Base-by-base conservation (phyloP, 2,329 filamentous ascomycete species). In the Daldinia sp. region DNA sequence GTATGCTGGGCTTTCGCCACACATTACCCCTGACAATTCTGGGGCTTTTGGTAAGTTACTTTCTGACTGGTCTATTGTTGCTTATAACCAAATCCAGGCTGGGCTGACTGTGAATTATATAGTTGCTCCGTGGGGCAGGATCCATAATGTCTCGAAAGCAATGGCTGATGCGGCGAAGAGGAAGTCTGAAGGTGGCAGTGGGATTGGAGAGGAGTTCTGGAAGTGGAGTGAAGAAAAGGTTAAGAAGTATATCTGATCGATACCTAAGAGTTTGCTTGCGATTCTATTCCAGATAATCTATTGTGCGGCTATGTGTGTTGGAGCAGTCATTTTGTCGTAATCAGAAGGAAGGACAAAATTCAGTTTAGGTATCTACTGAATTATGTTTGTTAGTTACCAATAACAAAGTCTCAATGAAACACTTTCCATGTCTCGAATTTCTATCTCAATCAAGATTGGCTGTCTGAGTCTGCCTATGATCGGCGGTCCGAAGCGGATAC, bases 1-100 rank as follows among this genome's bases (percentile, higher is more conserved):
- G 0, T 87, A 81, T 65, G 80, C 84, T 0, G 84, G 79, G 0
- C 75, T 84, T 42, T 83, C 83, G 0, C 80, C 81, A 0, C 79
- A 84, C 0, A 75, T 86, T 3, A 83, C 79, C 0, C 42, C 79
- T 1, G 81, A 81, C 37, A 79, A 80, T 23, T 75, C 75, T 1
- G 79, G 80, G 6, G 66, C 65, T 4, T 81, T 78, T 76, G 61
- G 73, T 74, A 44, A 71, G 73, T 70, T 35, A 35, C 33, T 10
- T 35, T 2, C 33, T 33, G 15, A 3, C 9, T 33, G 15, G 7
- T 12, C 6, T 5, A 4, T 18, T 4, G 3, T 35, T 7, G 6
- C 9, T 2, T 2, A 28, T 9, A 4, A 6, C 4, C 4, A 6
- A 20, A 56, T 9, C 33, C 33, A 23, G 20, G 12, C 6, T 3